Base-by-base conservation (phyloP, 169 alveolate genomes). In the Babesia bovis region DNA sequence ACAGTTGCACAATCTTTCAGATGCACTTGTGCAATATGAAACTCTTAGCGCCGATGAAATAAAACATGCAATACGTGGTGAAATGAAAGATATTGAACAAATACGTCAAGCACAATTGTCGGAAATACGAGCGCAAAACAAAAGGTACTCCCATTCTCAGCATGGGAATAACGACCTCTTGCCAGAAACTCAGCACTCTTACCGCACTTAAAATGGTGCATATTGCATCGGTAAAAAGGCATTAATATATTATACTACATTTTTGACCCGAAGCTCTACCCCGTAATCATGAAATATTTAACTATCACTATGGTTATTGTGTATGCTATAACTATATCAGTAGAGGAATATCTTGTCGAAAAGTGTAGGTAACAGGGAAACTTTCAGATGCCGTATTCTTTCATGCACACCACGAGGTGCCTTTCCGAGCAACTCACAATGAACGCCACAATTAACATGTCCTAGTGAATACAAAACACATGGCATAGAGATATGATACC, bases 21-120 rank as follows among this genome's bases (percentile, higher is more conserved):
- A 84, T 17, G 94, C 93, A 38, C 83, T 91, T 55, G 92, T 91
- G 7, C 86, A 83, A 52, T 86, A 85, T 44, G 96, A 91, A 71
- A 91, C 96, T 3, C 61, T 91, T 28, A 74, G 83, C 7, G 89
- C 88, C 41, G 93, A 84, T 23, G 94, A 85, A 77, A 85, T 90
- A 21, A 67, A 59, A 49, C 66, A 76, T 40, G 93, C 91, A 36
- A 68, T 87, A 50, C 89, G 75, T 36, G 93, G 93, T 12, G 82
- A 76, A 55, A 38, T 66, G 61, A 78, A 67, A 21, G 89, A 83
- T 52, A 87, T 87, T 23, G 78, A 73, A 32, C 63, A 66, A 40
- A 38, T 70, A 38, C 72, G 72, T 66, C 42, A 50, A 23, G 59
- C 55, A 17, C 66, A 32, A 26, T 67, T 42, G 23, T 17, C 4